Evolutionary conservation across 2,329 filamentous ascomycete species (phyloP).

Genomic region (Furcasterigmium sp.): DNA sequence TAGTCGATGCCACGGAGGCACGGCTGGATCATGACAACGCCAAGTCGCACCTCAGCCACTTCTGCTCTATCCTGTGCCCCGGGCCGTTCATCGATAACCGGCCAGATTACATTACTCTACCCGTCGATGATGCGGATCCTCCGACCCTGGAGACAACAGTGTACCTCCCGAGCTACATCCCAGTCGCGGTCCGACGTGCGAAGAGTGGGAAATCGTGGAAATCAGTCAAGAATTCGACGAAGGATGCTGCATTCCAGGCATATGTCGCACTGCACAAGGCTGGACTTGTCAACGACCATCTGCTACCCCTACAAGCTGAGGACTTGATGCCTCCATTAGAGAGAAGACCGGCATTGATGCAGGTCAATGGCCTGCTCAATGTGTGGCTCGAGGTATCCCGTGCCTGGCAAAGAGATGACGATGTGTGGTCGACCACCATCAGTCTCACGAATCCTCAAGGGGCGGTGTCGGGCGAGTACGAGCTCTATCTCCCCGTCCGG

Average conservation of each 20-base stretch:
- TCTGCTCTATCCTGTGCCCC: slow-evolving; percentile 60
- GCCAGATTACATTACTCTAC: slow-evolving; percentile 61
- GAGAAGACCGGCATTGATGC: slow-evolving; percentile 25
- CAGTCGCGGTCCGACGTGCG: slow-evolving; percentile 52
- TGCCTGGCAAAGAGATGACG: slow-evolving; percentile 31
- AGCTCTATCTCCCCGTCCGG: slow-evolving; percentile 35
- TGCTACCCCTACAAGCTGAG: slow-evolving; percentile 58
- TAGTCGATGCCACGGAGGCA: slow-evolving; percentile 46
- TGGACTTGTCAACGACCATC: slow-evolving; percentile 70
- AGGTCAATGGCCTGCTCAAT: slow-evolving; percentile 31
- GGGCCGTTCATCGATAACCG: slow-evolving; percentile 56
- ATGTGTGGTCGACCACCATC: slow-evolving; percentile 16
- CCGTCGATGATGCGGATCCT: slow-evolving; percentile 21
- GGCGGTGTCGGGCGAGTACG: slow-evolving; percentile 27
- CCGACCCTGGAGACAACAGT: slow-evolving; percentile 52
- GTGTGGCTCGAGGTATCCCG: slow-evolving; percentile 42
- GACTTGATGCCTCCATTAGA: slow-evolving; percentile 32
- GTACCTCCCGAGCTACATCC: slow-evolving; percentile 64
- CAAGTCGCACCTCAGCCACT: slow-evolving; percentile 72
- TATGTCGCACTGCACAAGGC: slow-evolving; percentile 65
- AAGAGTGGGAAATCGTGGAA: slow-evolving; percentile 54
- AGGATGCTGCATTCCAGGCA: slow-evolving; percentile 79
- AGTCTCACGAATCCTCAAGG: slow-evolving; percentile 21
- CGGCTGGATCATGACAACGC: slow-evolving; percentile 69
- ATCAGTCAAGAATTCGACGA: slow-evolving; percentile 66